Evolutionary conservation across 1,139 yeast species (phyloP).

Genomic region (Lodderomyces metapsilosis): DNA sequence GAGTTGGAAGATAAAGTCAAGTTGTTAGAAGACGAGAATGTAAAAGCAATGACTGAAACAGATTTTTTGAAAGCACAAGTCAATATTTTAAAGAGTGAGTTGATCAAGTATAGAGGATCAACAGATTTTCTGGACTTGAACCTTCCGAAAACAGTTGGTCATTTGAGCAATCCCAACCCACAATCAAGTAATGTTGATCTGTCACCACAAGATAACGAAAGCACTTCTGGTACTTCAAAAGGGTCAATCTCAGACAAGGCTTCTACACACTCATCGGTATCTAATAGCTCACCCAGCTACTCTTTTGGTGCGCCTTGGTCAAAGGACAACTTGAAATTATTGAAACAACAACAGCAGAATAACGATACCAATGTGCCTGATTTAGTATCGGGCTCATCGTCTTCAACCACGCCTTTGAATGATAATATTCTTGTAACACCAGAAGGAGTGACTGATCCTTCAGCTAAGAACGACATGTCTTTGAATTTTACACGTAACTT

Average conservation of each 20-base stretch:
- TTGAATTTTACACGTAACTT: slow-evolving; percentile 23
- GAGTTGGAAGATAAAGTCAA: slow-evolving; percentile 81
- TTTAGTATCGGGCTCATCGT: slow-evolving; percentile 34
- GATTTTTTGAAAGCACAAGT: slow-evolving; percentile 78
- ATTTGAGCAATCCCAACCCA: slow-evolving; percentile 26
- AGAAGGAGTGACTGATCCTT: slow-evolving; percentile 13
- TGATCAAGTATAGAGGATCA: slow-evolving; percentile 59
- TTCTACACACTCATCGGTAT: slow-evolving; percentile 22
- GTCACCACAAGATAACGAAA: slow-evolving; percentile 10
- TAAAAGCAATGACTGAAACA: slow-evolving; percentile 63
- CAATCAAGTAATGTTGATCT: slow-evolving; percentile 9
- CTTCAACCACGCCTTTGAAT: slow-evolving; percentile 40
- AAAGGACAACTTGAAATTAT: slow-evolving; percentile 20
- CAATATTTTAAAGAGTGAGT: slow-evolving; percentile 67
- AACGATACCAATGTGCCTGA: slow-evolving; percentile 26
- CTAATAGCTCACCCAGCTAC: slow-evolving; percentile 16
- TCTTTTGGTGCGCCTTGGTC: slow-evolving; percentile 39
- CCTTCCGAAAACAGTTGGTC: slow-evolving; percentile 35
- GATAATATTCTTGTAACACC: slow-evolving; percentile 40
- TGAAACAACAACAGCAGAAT: slow-evolving; percentile 8
- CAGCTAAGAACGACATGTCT: slow-evolving; percentile 14
- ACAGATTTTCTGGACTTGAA: slow-evolving; percentile 35
- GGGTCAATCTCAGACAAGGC: slow-evolving; percentile 16
- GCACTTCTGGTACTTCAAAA: slow-evolving; percentile 12
- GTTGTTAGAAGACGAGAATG: slow-evolving; percentile 66